Percentiles rank a stretch among this genome's conserved stretches.
These are phyloP conservation scores for Favolaschia claudopus DNA, from an alignment of 768 basidiomycete genomes.

Conservation along the genomic window DNA sequence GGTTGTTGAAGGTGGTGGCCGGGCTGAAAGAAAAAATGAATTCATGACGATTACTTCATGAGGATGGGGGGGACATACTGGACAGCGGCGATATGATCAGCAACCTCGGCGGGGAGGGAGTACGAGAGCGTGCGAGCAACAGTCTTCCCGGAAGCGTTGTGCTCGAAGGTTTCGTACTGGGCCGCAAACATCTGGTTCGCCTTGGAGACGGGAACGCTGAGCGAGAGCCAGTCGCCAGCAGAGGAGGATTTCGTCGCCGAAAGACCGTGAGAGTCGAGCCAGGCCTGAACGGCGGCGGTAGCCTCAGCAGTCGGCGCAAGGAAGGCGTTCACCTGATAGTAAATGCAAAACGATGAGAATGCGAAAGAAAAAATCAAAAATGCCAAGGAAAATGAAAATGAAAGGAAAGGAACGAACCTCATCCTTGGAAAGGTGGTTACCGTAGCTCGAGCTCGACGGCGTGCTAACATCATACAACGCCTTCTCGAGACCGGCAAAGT, in stretches of 20 bases:
- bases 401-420: conserved; percentile 42
- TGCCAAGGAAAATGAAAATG: conserved; percentile 45
- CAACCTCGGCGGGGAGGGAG: conserved; percentile 42
- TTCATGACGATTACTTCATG: neutral
- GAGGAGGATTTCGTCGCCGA: conserved; percentile 39
- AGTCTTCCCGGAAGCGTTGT: conserved; percentile 34
- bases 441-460: conserved; percentile 39
- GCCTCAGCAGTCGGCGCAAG: conserved; percentile 16
- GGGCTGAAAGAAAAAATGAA: too few relatives aligned
- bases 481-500: conserved; percentile 39
- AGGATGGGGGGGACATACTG: conserved; percentile 24
- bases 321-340: conserved; percentile 21
- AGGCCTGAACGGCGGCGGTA: conserved; percentile 43
- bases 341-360: neutral
- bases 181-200: conserved; percentile 44
- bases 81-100: conserved; percentile 36
- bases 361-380: conserved; percentile 9
- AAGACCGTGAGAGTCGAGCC: conserved; percentile 49
- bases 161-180: conserved; percentile 43
- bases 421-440: conserved; percentile 47
- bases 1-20: conserved; percentile 31
- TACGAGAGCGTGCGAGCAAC: conserved; percentile 43
- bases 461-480: conserved; percentile 43
- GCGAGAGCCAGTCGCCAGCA: conserved; percentile 46
- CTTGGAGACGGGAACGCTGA: conserved; percentile 39